Evolutionary conservation across 768 basidiomycete species (phyloP).

Genomic region (Sporobolomyces phaffii): DNA sequence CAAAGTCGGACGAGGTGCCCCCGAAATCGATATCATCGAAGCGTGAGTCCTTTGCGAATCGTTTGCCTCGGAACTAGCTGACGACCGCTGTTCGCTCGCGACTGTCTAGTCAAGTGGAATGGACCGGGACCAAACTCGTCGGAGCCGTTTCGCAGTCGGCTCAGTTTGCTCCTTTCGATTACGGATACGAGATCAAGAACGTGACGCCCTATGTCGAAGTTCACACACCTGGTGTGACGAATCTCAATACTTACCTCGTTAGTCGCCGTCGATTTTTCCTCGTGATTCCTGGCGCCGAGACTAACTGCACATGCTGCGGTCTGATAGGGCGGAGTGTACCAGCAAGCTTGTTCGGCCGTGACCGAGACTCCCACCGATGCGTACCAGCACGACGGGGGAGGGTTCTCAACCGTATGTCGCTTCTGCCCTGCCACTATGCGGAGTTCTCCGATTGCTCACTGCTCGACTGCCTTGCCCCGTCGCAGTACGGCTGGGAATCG

Average conservation of each 20-base stretch:
- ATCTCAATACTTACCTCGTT: slow-evolving; percentile 27
- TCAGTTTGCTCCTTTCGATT: slow-evolving; percentile 64
- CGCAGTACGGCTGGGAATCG: slow-evolving; percentile 67
- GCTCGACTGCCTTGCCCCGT: not conserved
- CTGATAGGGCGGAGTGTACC: slow-evolving; percentile 57
- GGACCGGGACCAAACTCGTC: not conserved
- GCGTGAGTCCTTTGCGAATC: slow-evolving; percentile 57
- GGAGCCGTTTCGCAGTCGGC: slow-evolving; percentile 74
- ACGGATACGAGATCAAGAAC: slow-evolving; percentile 57
- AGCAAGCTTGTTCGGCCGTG: slow-evolving; percentile 69
- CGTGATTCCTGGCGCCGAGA: not conserved
- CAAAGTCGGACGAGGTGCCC: slow-evolving; percentile 65
- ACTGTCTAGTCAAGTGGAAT: slow-evolving; percentile 23
- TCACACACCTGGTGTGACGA: slow-evolving; percentile 41
- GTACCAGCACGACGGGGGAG: slow-evolving; percentile 53
- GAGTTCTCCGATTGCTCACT: fast-evolving
- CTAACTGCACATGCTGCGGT: not conserved
- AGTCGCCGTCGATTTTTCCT: not conserved
- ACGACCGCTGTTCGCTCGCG: too few relatives aligned
- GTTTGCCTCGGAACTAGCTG: slow-evolving; percentile 42
- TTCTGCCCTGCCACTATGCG: too few relatives aligned
- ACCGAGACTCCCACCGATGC: slow-evolving; percentile 55
- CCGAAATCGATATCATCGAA: slow-evolving; percentile 65
- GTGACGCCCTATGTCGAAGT: slow-evolving; percentile 54
- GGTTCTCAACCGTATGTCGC: slow-evolving; percentile 51